Evolutionary conservation across 495 filamentous ascomycete species (phyloP).

Genomic region (Cercophora samala): DNA sequence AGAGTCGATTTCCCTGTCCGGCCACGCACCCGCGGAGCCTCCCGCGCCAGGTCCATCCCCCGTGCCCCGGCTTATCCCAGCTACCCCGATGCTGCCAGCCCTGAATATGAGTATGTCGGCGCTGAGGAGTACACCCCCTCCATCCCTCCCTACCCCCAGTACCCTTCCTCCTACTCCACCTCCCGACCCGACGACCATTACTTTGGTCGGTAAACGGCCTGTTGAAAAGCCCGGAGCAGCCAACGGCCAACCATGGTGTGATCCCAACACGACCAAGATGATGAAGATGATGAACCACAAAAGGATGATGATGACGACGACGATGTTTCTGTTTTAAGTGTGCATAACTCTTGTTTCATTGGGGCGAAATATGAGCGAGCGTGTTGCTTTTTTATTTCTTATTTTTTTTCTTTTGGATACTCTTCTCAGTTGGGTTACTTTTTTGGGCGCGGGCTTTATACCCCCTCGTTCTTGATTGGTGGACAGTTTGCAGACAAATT

Average conservation of each 20-base stretch:
- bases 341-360: conserved; percentile 13
- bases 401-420: background rate
- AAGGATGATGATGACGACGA: conserved; percentile 26
- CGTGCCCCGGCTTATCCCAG: conserved; percentile 26
- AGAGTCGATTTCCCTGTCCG: conserved; percentile 40
- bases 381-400: conserved; percentile 16
- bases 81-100: conserved; percentile 23
- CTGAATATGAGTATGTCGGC: conserved; percentile 7
- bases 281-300: conserved; percentile 2
- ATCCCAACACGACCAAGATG: background rate
- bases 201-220: conserved; percentile 4
- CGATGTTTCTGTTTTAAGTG: background rate
- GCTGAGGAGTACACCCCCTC: conserved; percentile 1
- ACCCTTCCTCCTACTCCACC: conserved; percentile 16
- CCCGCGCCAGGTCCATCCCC: conserved; percentile 43
- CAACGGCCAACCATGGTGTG: background rate
- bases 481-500: background rate
- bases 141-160: conserved; percentile 19
- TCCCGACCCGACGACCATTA: conserved; percentile 13
- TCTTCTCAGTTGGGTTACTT: conserved; percentile 1
- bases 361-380: conserved; percentile 28
- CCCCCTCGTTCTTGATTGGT: background rate
- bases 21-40: conserved; percentile 37
- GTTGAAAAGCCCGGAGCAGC: background rate
- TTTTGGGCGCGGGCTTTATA: background rate